Evolutionary conservation across 768 basidiomycete genomes (phyloP), one percentile per base, ranked within the genome.

Genomic region (Asterophora parasitica): DNA sequence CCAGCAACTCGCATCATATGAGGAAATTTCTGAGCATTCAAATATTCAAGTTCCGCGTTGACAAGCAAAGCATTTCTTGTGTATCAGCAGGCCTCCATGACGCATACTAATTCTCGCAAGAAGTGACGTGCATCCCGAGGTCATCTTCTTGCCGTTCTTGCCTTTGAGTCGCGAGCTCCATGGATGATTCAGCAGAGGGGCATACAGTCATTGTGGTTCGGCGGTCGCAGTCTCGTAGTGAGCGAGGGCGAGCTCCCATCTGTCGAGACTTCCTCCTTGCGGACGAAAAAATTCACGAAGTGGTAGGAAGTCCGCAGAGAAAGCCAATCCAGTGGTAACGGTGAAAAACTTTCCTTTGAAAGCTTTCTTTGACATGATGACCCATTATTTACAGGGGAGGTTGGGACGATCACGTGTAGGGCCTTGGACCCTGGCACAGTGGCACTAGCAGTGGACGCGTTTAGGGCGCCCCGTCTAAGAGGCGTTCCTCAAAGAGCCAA

Each of bases 391-490:
- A 48, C 16, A 48, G 34, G 47, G 30, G 41, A 45, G n/a, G n/a
- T n/a, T n/a, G n/a, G n/a, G n/a, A n/a, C 43, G 40, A 45, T 45
- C 53, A 51, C 49, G 49, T 51, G 38, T 20, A n/a, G 23, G 13
- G 3, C 27, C n/a, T n/a, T n/a, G n/a, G n/a, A n/a, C n/a, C n/a
- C n/a, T n/a, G n/a, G n/a, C n/a, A n/a, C n/a, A n/a, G n/a, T n/a
- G n/a, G 53, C 36, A 23, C 17, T 23, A n/a, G 20, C 16, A 23
- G 13, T 20, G 16, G 40, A 51, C 43, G 50, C 47, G 53, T 54
- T 48, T 51, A 34, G 43, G 31, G 28, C 13, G 15, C 12, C 16
- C n/a, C 20, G 30, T 20, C n/a, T 19, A 51, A 9, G 44, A 46
- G 20, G 28, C 42, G 35, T 16, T 35, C 47, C 40, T 33, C 27